Percentiles rank a stretch among this genome's conserved stretches.
These are phyloP conservation scores for Aureobasidium melanogenum DNA, from an alignment of 2,329 filamentous ascomycete species.

Conservation along the genomic window DNA sequence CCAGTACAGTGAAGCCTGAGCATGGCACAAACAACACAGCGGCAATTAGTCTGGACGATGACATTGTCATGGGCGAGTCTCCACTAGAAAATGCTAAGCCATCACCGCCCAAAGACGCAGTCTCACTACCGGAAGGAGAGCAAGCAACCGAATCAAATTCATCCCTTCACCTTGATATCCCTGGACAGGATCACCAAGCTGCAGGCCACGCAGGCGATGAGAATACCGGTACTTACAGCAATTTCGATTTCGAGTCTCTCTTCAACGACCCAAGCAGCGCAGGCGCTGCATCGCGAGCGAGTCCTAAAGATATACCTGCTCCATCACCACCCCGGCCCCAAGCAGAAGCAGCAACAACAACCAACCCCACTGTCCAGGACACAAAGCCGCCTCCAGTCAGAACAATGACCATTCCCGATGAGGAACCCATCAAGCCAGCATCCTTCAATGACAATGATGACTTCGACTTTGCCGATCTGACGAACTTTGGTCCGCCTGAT, in stretches of 20 bases:
- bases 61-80: slow-evolving; percentile 14
- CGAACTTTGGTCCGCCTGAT: slow-evolving; percentile 19
- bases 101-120: neutral
- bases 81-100: slow-evolving; percentile 7
- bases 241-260: slow-evolving; percentile 27
- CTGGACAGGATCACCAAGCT: slow-evolving; percentile 7
- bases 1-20: no score
- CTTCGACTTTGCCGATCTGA: slow-evolving; percentile 13
- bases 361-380: neutral
- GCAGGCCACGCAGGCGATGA: slow-evolving; percentile 7
- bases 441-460: neutral
- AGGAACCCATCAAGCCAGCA: neutral
- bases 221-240: slow-evolving; percentile 18
- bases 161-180: slow-evolving; percentile 7
- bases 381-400: neutral
- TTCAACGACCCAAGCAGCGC: slow-evolving; percentile 23
- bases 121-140: neutral
- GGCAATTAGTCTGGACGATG: neutral
- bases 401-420: neutral
- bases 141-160: neutral
- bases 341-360: neutral
- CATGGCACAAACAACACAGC: neutral
- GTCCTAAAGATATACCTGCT: neutral
- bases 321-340: neutral
- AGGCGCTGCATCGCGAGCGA: slow-evolving; percentile 16